Base-by-base conservation (phyloP, 2,329 filamentous ascomycete genomes). In the Orbilia blumenaviensis region DNA sequence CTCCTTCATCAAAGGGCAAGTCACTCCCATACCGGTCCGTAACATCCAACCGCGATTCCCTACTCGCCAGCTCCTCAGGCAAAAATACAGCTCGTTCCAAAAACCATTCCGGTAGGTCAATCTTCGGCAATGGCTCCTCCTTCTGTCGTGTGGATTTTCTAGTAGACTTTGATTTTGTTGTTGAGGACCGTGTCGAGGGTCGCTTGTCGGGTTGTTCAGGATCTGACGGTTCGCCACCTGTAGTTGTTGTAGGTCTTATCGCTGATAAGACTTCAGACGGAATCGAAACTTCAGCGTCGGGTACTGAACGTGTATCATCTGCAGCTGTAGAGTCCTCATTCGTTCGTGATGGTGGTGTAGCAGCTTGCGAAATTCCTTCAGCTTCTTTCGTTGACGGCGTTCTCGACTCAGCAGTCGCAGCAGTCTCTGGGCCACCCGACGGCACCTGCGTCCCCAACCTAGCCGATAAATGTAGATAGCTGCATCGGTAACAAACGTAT, bases 91-190 rank as follows among this genome's bases (percentile, higher is more conserved):
- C 87, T 18, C 83, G 81, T 41, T 86, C 82, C 63, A 88, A 81
- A 77, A 91, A 91, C 82, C 85, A 86, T 67, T 84, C 82, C 0
- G 89, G 88, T 12, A 91, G 82, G 58, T 85, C 83, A 3, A 84
- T 81, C 18, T 83, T 83, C 38, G 78, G 77, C 18, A 79, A 25
- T n/a, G 69, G 50, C 2, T 66, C 58, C 58, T 77, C 76, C 56
- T 69, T 78, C 27, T 63, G 21, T 18, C 74, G 64, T 25, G 44
- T 42, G 7, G 58, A 46, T 44, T 69, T 78, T 18, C 68, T 62
- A 10, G 71, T 61, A n/a, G 63, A 46, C 60, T 50, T 75, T 29
- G 42, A 9, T 18, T 50, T 61, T 5, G 32, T 32, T 1, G 56
- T 29, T 2, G 63, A 52, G n/a, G 63, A 42, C 18, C 71, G 44